Evolutionary conservation across 768 basidiomycete genomes (phyloP).

Genomic region (Dioszegia hungarica): DNA sequence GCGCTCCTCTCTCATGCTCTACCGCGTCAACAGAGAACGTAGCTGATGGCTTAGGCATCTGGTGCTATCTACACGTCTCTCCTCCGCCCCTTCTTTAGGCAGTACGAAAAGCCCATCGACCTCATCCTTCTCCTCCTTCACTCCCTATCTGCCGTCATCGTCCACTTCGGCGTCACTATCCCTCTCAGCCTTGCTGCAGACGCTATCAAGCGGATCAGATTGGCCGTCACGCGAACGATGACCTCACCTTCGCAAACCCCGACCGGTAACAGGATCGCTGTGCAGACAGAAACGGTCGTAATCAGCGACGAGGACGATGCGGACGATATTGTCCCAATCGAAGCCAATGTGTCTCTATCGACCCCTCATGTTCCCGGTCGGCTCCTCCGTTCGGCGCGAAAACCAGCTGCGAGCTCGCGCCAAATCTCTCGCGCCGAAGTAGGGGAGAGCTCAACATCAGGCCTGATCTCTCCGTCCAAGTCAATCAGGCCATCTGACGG

Average conservation of each 20-base stretch:
- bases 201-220: too few relatives aligned
- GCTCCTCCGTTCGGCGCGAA: neutral
- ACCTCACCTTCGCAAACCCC: too few relatives aligned
- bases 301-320: neutral
- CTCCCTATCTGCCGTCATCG: constrained; percentile 13
- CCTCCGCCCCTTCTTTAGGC: constrained; percentile 13
- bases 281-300: too few relatives aligned
- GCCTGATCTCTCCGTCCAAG: too few relatives aligned
- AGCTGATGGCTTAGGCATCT: constrained; percentile 20
- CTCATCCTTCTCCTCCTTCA: constrained; percentile 29
- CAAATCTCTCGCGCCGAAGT: neutral
- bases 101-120: constrained; percentile 37
- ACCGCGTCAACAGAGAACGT: neutral
- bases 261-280: too few relatives aligned
- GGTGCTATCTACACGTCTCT: constrained; percentile 15
- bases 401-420: neutral
- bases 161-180: constrained; percentile 1
- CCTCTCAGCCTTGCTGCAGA: neutral
- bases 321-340: neutral
- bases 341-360: neutral
- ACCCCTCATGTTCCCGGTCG: neutral
- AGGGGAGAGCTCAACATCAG: neutral
- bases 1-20: neutral
- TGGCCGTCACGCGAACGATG: too few relatives aligned
- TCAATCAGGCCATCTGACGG: too few relatives aligned